Evolutionary conservation across 1,284 basidiomycete genomes (phyloP), one percentile per base, ranked within the genome.

Genomic region (Microstroma glucosiphilum): DNA sequence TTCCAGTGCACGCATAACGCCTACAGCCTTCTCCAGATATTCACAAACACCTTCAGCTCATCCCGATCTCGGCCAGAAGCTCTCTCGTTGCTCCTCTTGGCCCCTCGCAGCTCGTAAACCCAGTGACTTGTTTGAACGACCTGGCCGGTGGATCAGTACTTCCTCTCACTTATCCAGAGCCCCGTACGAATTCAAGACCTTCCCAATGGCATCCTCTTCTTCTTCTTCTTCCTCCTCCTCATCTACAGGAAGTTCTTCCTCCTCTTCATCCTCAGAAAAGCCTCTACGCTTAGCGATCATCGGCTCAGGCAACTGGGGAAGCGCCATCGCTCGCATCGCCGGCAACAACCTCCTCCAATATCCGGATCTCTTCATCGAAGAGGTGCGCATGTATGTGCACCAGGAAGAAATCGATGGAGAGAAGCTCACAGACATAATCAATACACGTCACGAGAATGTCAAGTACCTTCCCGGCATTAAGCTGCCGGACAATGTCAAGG

Each of bases 241-340:
- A n/a, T 43, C 41, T 11, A 43, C 3, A 48, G 43, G 17, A 6
- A 48, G 15, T 6, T 48, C 43, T 12, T n/a, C 43, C 17, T 48
- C 43, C 21, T 48, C 43, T 12, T n/a, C 43, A 3, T 48, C 43
- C 21, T 6, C 43, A 21, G 21, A 48, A 6, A n/a, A 17, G 43
- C 43, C 43, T 48, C 21, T 21, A 4, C 81, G 80, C 64, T 82
- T 86, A 21, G 84, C 83, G 23, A 81, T 85, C 65, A 82, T 86
- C 61, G 85, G 85, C 54, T 79, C 77, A 0, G 79, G 79, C 19
- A 79, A 78, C 63, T 80, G 83, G 84, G 85, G 84, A 1, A 83
- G 82, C 6, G 84, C 84, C 1, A 82, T 85, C 55, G 84, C 85
- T 23, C 82, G 83, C 65, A 84, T 86, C 60, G 83, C 84, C 9